Base-by-base conservation (phyloP, 164 flowering plant species). In the Tetracentron sinense region DNA sequence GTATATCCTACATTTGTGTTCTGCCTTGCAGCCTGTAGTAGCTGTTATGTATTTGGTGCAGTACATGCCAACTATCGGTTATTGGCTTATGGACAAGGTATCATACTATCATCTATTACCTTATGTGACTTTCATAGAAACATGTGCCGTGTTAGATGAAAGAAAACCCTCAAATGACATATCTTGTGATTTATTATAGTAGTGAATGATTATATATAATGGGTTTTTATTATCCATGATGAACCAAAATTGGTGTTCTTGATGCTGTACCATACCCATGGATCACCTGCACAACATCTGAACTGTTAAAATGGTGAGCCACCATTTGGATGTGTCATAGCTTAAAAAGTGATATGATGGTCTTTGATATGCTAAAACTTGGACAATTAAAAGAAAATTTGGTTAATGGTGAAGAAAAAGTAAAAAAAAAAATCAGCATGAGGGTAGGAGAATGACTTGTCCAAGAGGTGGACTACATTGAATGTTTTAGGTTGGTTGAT, bases 41-140 rank as follows among this genome's bases (percentile, higher is more conserved):
- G 89, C 84, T 61, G 88, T 94, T 33, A 91, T 94, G 99, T 94
- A 94, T 70, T 66, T 91, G 78, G 87, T 87, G 73, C 99, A 94
- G 69, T 94, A 94, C 79, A 81, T 86, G 85, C 97, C 99, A 57
- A 72, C 80, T 28, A 52, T 94, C 54, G 97, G 99, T 42, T 91
- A 64, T 72, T 94, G 95, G 96, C 77, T 94, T 42, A 87, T 94
- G 97, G 98, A 94, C 80, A 94, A 91, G 96, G 98, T 94, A 83
- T 51, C n/a, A n/a, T n/a, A n/a, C n/a, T n/a, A n/a, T n/a, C 12
- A 53, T 46, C 17, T 58, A 17, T 25, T 35, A 23, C 29, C 52
- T 16, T 38, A 38, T 16, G 19, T 28, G n/a, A 47, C 12, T 16
- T 8, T 25, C 53, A 27, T 44, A 14, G 25, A 30, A 7, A 25